Evolutionary conservation across 108 stramenopile genomes (phyloP).

Genomic region (Craspedostauros australis): DNA sequence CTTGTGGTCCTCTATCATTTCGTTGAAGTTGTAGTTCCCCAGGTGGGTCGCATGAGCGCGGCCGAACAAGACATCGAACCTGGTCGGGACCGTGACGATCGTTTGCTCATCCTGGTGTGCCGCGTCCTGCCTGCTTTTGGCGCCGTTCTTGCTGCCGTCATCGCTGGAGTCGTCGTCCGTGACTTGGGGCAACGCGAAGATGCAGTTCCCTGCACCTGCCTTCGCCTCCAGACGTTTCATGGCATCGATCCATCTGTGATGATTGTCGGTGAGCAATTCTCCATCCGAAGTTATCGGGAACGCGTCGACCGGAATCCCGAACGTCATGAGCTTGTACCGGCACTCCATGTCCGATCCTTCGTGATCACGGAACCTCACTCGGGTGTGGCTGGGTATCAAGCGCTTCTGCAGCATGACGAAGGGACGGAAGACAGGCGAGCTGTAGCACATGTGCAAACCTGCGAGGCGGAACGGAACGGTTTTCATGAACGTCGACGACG

Average conservation of each 20-base stretch:
- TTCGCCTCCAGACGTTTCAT: too few species aligned
- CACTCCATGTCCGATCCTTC: constrained; percentile 5
- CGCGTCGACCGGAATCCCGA: constrained; percentile 8
- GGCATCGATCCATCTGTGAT: constrained; percentile 6
- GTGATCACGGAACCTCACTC: not conserved
- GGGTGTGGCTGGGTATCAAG: too few species aligned
- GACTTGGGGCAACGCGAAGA: too few species aligned
- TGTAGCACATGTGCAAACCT: constrained; percentile 5
- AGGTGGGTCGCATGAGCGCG: constrained; percentile 12
- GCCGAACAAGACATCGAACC: constrained; percentile 32
- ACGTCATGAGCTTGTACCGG: constrained; percentile 8
- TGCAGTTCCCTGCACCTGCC: too few species aligned
- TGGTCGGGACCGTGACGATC: constrained; percentile 4
- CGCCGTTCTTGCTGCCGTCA: too few species aligned
- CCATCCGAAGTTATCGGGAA: constrained; percentile 2
- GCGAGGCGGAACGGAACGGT: too few species aligned
- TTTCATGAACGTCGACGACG: too few species aligned
- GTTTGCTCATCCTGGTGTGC: too few species aligned
- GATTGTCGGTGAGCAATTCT: constrained; percentile 1
- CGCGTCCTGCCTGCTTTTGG: too few species aligned
- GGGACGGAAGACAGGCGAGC: not conserved
- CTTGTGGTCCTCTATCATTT: constrained; percentile 15
- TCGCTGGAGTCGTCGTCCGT: too few species aligned
- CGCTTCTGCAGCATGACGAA: too few species aligned
- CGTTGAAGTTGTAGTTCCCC: constrained; percentile 13